phyloP scores from a whole-genome alignment of 441 rosid species.

The Populus hybrid region DNA sequence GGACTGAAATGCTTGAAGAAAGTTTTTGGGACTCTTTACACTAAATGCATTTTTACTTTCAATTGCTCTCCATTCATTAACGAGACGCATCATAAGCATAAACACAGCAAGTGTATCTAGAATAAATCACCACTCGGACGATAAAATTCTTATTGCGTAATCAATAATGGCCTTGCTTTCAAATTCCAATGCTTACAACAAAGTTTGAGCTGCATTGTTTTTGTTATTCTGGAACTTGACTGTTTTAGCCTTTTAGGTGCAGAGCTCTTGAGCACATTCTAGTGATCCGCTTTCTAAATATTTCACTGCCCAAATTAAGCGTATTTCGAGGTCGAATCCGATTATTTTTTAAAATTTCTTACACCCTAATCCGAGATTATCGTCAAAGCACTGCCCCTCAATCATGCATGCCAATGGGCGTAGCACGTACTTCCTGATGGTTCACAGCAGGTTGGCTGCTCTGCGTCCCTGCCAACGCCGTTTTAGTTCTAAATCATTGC shows the following conservation, averaged over 20 bases:
- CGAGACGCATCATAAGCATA: neutral
- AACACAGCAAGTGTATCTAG: neutral
- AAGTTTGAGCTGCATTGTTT: neutral
- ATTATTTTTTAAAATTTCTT: neutral
- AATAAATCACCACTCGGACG: neutral
- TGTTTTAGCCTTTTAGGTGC: neutral
- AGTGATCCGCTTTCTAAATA: neutral
- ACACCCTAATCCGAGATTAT: neutral
- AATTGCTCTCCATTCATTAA: conserved; percentile 8
- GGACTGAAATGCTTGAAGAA: conserved; percentile 46
- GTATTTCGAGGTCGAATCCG: neutral
- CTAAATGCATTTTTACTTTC: neutral
- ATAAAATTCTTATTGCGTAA: neutral
- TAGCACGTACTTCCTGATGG: neutral
- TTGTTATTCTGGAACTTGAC: neutral
- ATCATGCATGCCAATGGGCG: neutral
- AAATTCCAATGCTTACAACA: neutral
- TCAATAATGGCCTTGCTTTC: neutral
- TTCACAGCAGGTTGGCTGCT: neutral
- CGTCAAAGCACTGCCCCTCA: neutral
- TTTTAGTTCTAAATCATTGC: neutral
- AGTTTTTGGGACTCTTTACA: neutral
- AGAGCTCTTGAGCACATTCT: neutral
- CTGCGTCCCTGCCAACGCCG: neutral
- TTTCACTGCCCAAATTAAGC: neutral